Base-by-base conservation (phyloP, 192 early-diverging fungal species). In the Umbelopsis sp. region DNA sequence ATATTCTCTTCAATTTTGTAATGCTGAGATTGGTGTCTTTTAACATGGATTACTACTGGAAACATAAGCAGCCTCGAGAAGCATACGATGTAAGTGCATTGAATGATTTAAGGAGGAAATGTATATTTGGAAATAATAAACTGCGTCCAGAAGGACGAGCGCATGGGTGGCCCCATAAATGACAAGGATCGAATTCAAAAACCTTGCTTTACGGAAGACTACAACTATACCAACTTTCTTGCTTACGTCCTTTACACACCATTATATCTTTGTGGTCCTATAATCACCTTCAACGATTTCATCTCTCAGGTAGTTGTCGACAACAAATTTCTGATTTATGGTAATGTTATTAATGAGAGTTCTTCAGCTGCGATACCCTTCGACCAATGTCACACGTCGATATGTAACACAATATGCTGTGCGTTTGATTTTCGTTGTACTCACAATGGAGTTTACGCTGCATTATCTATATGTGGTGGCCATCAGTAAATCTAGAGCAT, bases 221-320 rank as follows among this genome's bases (percentile, higher is more conserved):
- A 96, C 81, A 90, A 89, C 65, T 84, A 92, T 58, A 64, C 81
- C 70, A 86, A 92, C 76, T 99, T 92, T 75, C 81, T 92, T 69
- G 84, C 89, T 0, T 98, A 94, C 72, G 70, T 92, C 10, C 52
- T 93, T n/a, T 99, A 99, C 67, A 88, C 91, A 18, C 97, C 97
- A 3, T 83, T 99, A 49, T 99, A 94, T 78, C 78, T 98, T 37
- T 93, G 94, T 25, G 97, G 97, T 7, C 97, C 97, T 18, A 97
- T 99, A 48, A 91, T 97, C 70, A 91, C 96, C 0, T 99, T 91
- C 82, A 99, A 98, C 81, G 89, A 93, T 73, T 97, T 94, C 80
- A 82, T 93, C 2, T 86, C 87, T 55, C 96, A 98, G 82, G 85
- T 91, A 77, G 67, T 49, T 21, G 18, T 25, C 41, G 13, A 66